Percentiles rank a stretch among this genome's conserved stretches.
These are phyloP conservation scores for Cadophora sp. DNA, from an alignment of 2,329 filamentous ascomycete genomes.

Conservation along the genomic window DNA sequence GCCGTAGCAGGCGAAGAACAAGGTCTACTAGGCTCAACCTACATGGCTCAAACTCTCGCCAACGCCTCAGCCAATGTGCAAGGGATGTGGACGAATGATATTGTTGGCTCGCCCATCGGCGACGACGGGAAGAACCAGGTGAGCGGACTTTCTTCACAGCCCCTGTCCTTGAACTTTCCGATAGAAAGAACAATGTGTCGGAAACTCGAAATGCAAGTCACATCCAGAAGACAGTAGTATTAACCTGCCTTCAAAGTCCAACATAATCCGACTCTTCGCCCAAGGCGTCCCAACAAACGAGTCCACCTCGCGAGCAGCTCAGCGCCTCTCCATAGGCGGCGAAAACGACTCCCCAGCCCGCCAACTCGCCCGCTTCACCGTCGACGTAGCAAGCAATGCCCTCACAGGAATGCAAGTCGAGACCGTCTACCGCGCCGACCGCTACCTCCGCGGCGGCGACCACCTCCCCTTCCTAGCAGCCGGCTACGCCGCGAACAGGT, in stretches of 20 bases:
- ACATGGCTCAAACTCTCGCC: slow-evolving; percentile 58
- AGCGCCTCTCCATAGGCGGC: slow-evolving; percentile 53
- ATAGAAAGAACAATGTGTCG: too few relatives aligned
- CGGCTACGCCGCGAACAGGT: slow-evolving; percentile 59
- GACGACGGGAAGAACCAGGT: slow-evolving; percentile 52
- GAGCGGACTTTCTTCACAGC: too few relatives aligned
- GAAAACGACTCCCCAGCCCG: slow-evolving; percentile 63
- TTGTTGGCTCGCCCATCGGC: slow-evolving; percentile 58
- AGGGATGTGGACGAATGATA: slow-evolving; percentile 57
- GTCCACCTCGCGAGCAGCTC: slow-evolving; percentile 45
- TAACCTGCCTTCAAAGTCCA: too few relatives aligned
- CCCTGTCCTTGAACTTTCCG: too few relatives aligned
- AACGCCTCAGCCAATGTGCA: slow-evolving; percentile 60
- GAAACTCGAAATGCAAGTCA: too few relatives aligned
- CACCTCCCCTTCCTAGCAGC: slow-evolving; percentile 60
- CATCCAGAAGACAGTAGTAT: too few relatives aligned
- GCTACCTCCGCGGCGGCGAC: slow-evolving; percentile 63
- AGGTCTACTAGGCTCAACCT: slow-evolving; percentile 57
- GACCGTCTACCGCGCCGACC: slow-evolving; percentile 61
- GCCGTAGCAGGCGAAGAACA: slow-evolving; percentile 66
- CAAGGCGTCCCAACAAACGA: slow-evolving; percentile 53
- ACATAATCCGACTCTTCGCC: slow-evolving; percentile 59
- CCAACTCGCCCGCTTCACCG: slow-evolving; percentile 60
- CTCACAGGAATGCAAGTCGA: slow-evolving; percentile 61
- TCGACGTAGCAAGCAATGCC: slow-evolving; percentile 58